These are phyloP conservation scores for Mycena metata DNA, from an alignment of 768 basidiomycete genomes.

Conservation along the genomic window DNA sequence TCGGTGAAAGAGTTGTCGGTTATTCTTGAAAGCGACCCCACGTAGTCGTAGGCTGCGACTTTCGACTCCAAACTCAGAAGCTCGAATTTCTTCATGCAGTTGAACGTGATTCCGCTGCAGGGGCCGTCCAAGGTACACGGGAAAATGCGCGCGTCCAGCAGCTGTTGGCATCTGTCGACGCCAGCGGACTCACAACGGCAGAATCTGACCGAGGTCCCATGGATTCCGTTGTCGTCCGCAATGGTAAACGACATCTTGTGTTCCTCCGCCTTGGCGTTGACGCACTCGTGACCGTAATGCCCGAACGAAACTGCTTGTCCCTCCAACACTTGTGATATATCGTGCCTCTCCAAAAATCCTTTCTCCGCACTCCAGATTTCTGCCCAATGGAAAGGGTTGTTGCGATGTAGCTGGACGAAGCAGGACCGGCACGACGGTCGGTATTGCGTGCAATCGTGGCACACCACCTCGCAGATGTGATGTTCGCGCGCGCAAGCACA, in stretches of 20 bases:
- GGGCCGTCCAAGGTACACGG: slow-evolving; percentile 6
- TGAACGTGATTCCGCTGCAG: slow-evolving; percentile 14
- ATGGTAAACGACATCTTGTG: background rate
- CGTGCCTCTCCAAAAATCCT: slow-evolving; percentile 9
- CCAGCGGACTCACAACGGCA: slow-evolving; percentile 5
- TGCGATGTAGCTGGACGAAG: background rate
- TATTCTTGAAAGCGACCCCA: slow-evolving; percentile 39
- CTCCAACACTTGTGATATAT: background rate
- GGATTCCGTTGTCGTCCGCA: background rate
- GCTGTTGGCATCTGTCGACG: slow-evolving; percentile 33
- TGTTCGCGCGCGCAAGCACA: too few relatives aligned
- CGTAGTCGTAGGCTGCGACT: slow-evolving; percentile 39
- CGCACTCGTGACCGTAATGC: background rate
- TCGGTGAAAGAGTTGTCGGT: slow-evolving; percentile 40
- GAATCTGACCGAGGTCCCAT: background rate
- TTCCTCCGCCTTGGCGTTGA: too few relatives aligned
- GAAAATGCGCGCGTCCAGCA: slow-evolving; percentile 16
- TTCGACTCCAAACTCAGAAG: slow-evolving; percentile 17
- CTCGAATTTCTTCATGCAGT: slow-evolving; percentile 12
- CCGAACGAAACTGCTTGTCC: background rate
- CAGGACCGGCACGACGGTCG: background rate
- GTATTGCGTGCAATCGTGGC: slow-evolving; percentile 8
- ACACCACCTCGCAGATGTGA: slow-evolving; percentile 1
- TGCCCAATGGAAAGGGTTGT: slow-evolving; percentile 28
- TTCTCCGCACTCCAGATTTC: slow-evolving; percentile 8